Conservation (phyloP, 2,329 filamentous ascomycete genomes). For the Beauveria sp. region DNA sequence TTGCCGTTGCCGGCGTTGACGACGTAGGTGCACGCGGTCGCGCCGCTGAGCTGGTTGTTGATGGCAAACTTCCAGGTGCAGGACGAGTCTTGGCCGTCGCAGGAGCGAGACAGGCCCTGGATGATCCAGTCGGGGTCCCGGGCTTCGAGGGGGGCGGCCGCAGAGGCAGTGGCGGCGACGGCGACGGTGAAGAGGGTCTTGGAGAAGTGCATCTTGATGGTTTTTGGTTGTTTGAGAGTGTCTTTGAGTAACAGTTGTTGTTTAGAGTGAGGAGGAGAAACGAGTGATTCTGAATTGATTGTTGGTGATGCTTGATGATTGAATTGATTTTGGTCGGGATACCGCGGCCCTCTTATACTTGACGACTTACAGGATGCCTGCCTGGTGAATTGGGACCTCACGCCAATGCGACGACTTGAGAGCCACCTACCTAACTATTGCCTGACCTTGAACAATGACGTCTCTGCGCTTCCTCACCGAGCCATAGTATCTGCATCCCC, state of each 20-base stretch:
- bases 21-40: slow-evolving; percentile 31
- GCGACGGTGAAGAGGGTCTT: slow-evolving; percentile 29
- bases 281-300: background rate
- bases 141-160: slow-evolving; percentile 36
- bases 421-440: no score
- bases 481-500: background rate
- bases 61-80: slow-evolving; percentile 39
- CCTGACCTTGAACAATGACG: background rate
- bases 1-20: slow-evolving; percentile 30
- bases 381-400: no score
- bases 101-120: slow-evolving; percentile 31
- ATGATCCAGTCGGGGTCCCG: slow-evolving; percentile 34
- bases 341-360: background rate
- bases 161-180: slow-evolving; percentile 27
- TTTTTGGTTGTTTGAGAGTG: slow-evolving; percentile 8
- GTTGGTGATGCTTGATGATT: background rate
- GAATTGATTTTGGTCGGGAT: background rate
- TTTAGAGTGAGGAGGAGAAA: background rate
- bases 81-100: slow-evolving; percentile 28
- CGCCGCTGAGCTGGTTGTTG: slow-evolving; percentile 26
- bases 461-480: background rate
- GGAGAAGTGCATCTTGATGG: slow-evolving; percentile 36
- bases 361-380: background rate
- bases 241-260: slow-evolving; percentile 4
- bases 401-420: no score